Conservation (phyloP, 169 alveolate genomes). For the Plasmodium adleri region DNA sequence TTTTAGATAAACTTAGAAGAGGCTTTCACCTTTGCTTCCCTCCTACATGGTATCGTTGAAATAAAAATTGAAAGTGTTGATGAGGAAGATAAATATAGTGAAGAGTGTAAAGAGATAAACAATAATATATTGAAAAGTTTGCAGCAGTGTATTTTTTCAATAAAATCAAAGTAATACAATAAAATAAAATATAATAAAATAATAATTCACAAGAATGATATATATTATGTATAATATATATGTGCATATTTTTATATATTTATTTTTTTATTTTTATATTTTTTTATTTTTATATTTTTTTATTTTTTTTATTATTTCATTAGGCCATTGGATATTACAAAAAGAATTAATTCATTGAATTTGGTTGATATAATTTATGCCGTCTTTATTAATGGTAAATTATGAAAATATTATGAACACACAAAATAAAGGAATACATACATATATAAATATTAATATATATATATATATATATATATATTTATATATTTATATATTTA, state of each 20-base stretch:
- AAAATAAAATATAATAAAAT: background rate
- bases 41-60: slow-evolving; percentile 57
- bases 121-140: slow-evolving; percentile 17
- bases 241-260: background rate
- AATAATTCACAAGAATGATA: background rate
- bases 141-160: slow-evolving; percentile 49
- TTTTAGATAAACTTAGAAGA: slow-evolving; percentile 47
- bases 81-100: slow-evolving; percentile 57
- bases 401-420: background rate
- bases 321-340: slow-evolving; percentile 34
- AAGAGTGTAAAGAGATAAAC: slow-evolving; percentile 22
- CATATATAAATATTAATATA: no score
- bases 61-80: slow-evolving; percentile 47
- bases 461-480: background rate
- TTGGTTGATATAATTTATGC: slow-evolving; percentile 41
- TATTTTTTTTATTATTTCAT: background rate
- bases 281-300: no score
- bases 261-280: no score
- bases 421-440: background rate
- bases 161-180: slow-evolving; percentile 29
- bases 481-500: background rate
- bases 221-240: background rate
- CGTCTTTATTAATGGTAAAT: slow-evolving; percentile 40
- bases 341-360: slow-evolving; percentile 36
- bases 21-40: slow-evolving; percentile 30